Percentiles rank a stretch among this genome's conserved stretches.
Conservation (phyloP, 1,139 yeast genomes). For the Debaryomyces fabryi region DNA sequence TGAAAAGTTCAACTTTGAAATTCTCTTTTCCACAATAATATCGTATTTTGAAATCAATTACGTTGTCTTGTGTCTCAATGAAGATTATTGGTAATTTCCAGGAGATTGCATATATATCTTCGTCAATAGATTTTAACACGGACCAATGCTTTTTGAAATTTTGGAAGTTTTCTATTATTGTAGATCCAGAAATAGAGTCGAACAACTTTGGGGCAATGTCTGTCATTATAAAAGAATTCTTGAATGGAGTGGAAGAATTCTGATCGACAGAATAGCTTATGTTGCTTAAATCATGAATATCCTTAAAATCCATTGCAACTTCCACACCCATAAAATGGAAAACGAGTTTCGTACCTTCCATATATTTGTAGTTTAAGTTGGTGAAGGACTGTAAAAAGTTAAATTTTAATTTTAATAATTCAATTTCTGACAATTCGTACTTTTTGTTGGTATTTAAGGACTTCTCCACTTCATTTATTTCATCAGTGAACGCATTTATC, state of each 20-base stretch:
- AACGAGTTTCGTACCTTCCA: conserved; percentile 13
- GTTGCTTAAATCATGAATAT: conserved; percentile 5
- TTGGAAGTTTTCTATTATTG: conserved; percentile 17
- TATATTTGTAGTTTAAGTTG: conserved; percentile 19
- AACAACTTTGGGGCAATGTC: not conserved
- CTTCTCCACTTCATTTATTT: conserved; percentile 20
- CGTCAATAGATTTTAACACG: conserved; percentile 26
- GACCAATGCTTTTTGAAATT: conserved; percentile 25
- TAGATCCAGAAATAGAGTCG: not conserved
- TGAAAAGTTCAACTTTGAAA: conserved; percentile 16
- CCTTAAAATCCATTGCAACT: conserved; percentile 18
- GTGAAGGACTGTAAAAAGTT: conserved; percentile 28
- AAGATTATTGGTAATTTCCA: conserved; percentile 30
- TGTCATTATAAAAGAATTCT: not conserved
- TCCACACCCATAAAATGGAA: conserved; percentile 22
- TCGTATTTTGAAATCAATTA: conserved; percentile 15
- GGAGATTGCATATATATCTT: conserved; percentile 30
- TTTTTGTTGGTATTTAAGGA: conserved; percentile 24
- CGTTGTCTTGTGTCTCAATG: conserved; percentile 9
- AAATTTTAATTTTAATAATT: conserved; percentile 25
- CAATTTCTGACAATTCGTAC: conserved; percentile 30
- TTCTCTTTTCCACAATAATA: conserved; percentile 17
- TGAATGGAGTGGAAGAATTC: not conserved
- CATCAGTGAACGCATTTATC: conserved; percentile 18
- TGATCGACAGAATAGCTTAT: conserved; percentile 10